Percentiles rank a stretch among this genome's conserved stretches.
phyloP scores from a whole-genome alignment of 495 filamentous ascomycete species.

The Halenospora varia region DNA sequence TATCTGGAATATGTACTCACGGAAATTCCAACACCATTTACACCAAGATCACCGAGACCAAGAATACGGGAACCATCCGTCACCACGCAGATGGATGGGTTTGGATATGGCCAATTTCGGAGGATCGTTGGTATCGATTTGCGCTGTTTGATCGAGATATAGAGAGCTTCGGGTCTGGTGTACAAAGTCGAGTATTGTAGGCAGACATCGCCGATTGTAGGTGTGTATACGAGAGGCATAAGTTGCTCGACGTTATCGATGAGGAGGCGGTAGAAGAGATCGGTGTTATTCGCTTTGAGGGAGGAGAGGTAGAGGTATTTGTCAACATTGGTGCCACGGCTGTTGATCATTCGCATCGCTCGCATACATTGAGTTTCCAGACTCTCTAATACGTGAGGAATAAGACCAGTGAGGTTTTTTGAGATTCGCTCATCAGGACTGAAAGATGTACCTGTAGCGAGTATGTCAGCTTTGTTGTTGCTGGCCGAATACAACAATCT shows the following conservation, averaged over 20 bases:
- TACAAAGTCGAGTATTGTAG: conserved; percentile 93
- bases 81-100: conserved; percentile 93
- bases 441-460: conserved; percentile 47
- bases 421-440: conserved; percentile 48
- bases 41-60: conserved; percentile 90
- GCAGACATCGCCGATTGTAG: conserved; percentile 95
- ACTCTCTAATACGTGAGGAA: conserved; percentile 54
- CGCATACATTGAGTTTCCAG: conserved; percentile 47
- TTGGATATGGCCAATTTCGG: conserved; percentile 80
- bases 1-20: conserved; percentile 60
- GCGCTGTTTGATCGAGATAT: conserved; percentile 86
- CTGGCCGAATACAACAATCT: background rate
- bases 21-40: conserved; percentile 97
- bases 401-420: conserved; percentile 55
- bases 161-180: conserved; percentile 90
- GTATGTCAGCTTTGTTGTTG: conserved; percentile 4
- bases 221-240: conserved; percentile 95
- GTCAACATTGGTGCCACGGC: conserved; percentile 78
- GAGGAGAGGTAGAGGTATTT: conserved; percentile 91
- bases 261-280: conserved; percentile 92
- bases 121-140: conserved; percentile 80
- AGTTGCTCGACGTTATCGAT: conserved; percentile 87
- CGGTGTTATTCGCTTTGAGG: conserved; percentile 82
- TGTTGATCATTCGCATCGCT: conserved; percentile 62
- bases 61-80: conserved; percentile 97